These are phyloP conservation scores for Pulveroboletus sp. DNA, from an alignment of 768 basidiomycete genomes.

Conservation along the genomic window DNA sequence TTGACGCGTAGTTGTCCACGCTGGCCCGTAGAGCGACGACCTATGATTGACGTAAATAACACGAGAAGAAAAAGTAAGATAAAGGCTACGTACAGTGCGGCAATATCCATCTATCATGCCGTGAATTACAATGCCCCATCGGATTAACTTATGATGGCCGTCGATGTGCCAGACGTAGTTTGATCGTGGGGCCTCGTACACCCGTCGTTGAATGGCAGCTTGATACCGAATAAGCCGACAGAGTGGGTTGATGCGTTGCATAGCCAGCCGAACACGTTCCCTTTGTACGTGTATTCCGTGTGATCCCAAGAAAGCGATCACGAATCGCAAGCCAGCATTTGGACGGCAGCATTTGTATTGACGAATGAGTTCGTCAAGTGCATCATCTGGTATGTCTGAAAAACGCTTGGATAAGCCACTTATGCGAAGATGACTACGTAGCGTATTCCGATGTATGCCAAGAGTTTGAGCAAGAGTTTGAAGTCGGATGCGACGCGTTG, in stretches of 20 bases:
- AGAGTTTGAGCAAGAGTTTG: constrained; percentile 4
- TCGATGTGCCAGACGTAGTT: constrained; percentile 26
- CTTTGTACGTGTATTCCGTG: constrained; percentile 16
- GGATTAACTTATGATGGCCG: constrained; percentile 24
- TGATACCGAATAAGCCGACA: background rate
- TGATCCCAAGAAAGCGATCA: constrained; percentile 10
- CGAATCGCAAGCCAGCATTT: constrained; percentile 19
- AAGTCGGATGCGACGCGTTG: background rate
- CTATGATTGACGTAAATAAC: constrained; percentile 1
- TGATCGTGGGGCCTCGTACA: constrained; percentile 7
- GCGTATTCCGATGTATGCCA: constrained; percentile 14
- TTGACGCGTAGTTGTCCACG: constrained; percentile 25
- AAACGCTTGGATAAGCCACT: constrained; percentile 9
- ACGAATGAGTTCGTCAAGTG: constrained; percentile 16
- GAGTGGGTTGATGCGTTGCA: constrained; percentile 12
- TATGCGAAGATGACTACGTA: constrained; percentile 8
- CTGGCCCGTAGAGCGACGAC: constrained; percentile 21
- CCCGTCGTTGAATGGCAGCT: background rate
- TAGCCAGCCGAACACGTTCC: background rate
- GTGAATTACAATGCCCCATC: constrained; percentile 25
- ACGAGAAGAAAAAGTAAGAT: background rate
- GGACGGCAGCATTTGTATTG: constrained; percentile 11
- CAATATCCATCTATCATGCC: constrained; percentile 28
- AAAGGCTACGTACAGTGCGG: constrained; percentile 28
- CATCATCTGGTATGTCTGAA: constrained; percentile 12